Evolutionary conservation across 352 stramenopile species (phyloP), one percentile per base, ranked within the genome.

Genomic region (Pythium dissotocum): DNA sequence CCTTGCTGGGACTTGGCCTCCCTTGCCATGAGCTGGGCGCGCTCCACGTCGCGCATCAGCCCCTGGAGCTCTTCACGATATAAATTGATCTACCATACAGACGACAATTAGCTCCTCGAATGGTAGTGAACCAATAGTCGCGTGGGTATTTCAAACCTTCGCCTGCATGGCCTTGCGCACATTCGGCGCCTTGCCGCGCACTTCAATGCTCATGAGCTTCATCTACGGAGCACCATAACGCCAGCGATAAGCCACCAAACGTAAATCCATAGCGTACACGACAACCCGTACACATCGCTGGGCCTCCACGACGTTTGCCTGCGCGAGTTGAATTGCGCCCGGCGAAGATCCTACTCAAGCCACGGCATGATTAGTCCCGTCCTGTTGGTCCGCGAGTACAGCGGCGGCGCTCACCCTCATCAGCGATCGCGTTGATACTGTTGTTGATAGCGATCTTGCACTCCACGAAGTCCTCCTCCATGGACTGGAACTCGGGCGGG

Each of bases 391-490:
- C 38, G 38, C 38, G 13, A 12, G 16, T 16, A 18, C 46, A 32
- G 16, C 7, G 2, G 18, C 16, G n/a, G 55, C 33, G n/a, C 55
- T 28, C 55, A 80, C 85, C 74, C 68, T 84, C 73, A 26, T 74
- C 75, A n/a, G 89, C 54, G 8, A 93, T 84, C 18, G 84, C 78
- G 58, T 82, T 85, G 58, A 93, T 82, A 53, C 64, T 79, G 75
- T 93, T 91, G 73, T 93, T 93, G 58, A 93, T 90, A 26, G 81
- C 73, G 65, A 90, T 90, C 73, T 93, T 93, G 74, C 79, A 83
- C 48, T 93, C 83, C 53, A 93, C 80, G 56, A 90, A 93, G 71
- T 93, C 83, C 65, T 88, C 85, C 72, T 91, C 85, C 24, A 91
- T 78, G 55, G 79, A 83, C 58, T 77, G 70, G 66, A 93, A 93